Base-by-base conservation (phyloP, 306 rosid genomes). In the Quercus alba region DNA sequence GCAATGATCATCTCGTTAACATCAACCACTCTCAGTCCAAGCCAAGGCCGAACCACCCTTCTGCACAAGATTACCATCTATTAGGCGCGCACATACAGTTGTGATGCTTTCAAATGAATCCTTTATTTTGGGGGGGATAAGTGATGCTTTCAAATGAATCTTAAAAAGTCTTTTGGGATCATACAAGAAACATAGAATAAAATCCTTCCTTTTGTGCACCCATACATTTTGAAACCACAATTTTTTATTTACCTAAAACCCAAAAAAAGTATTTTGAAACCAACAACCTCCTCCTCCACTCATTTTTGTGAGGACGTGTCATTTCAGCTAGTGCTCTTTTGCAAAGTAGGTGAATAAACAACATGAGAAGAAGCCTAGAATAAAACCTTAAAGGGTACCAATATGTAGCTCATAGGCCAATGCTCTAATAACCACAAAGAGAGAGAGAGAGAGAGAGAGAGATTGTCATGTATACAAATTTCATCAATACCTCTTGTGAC, bases 31-130 rank as follows among this genome's bases (percentile, higher is more conserved):
- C 90, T 93, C 77, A 95, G 56, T 70, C 98, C 99, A 75, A 93
- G 94, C 98, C 98, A 95, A 57, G 98, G 98, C 28, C 98, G 88
- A 71, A 95, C 75, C 80, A 95, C 97, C 82, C 97, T 93, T 90
- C 98, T 95, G 90, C 78, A 52, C 1, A 83, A 82, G 74, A 77
- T 66, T 31, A 68, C 72, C 30, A 33, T 23, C 6, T 49, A 73
- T 30, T 69, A 76, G 26, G 31, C 51, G 73, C 58, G 57, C 33
- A 70, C 67, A 30, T 71, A 67, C 67, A 62, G 38, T 80, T 23
- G 70, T 31, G 61, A 31, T 71, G 19, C 28, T 59, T 62, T 66
- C 23, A 14, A 56, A 75, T 30, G 41, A 35, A 35, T 35, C 44
- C 1, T 23, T 9, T 9, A 30, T 64, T 35, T 35, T 1, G 6